A percentile compares a stretch with the other conserved stretches of the same genome.
Evolutionary conservation across 208 protist genomes (phyloP).

Genomic region (Novymonas esmeraldas): DNA sequence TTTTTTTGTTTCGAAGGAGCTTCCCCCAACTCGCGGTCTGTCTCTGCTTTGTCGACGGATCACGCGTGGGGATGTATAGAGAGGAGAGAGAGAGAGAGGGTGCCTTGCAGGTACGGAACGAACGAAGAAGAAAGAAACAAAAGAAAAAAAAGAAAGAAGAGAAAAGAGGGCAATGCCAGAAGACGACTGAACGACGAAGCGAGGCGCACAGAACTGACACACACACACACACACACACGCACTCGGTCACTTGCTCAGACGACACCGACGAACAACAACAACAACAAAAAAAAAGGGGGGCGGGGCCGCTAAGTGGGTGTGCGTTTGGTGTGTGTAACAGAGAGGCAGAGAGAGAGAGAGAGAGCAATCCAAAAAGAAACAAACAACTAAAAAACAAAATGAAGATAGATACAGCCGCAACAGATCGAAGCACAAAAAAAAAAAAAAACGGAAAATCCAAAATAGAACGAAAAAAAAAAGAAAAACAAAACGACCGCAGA

Average conservation of each 20-base stretch:
- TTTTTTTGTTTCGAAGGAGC: too few species aligned
- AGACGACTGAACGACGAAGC: neutral
- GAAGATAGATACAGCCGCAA: too few species aligned
- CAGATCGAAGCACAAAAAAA: slow-evolving; percentile 1
- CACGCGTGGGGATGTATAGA: too few species aligned
- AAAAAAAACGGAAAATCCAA: slow-evolving; percentile 3
- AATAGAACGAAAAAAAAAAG: neutral
- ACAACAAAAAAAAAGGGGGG: too few species aligned
- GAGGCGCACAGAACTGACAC: too few species aligned
- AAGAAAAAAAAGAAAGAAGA: slow-evolving; percentile 8
- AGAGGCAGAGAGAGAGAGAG: neutral
- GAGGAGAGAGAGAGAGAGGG: neutral
- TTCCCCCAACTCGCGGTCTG: too few species aligned
- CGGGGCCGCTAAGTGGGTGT: too few species aligned
- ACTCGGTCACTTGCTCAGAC: too few species aligned
- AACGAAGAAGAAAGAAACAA: neutral
- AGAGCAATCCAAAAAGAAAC: neutral
- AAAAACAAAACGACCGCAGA: slow-evolving; percentile 1
- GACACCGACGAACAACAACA: too few species aligned
- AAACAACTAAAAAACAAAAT: neutral
- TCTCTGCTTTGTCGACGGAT: too few species aligned
- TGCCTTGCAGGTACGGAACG: neutral
- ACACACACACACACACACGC: too few species aligned
- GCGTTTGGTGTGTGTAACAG: too few species aligned
- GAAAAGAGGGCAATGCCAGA: neutral